Conservation (phyloP, 2,329 filamentous ascomycete species). For the Diaporthe citri region DNA sequence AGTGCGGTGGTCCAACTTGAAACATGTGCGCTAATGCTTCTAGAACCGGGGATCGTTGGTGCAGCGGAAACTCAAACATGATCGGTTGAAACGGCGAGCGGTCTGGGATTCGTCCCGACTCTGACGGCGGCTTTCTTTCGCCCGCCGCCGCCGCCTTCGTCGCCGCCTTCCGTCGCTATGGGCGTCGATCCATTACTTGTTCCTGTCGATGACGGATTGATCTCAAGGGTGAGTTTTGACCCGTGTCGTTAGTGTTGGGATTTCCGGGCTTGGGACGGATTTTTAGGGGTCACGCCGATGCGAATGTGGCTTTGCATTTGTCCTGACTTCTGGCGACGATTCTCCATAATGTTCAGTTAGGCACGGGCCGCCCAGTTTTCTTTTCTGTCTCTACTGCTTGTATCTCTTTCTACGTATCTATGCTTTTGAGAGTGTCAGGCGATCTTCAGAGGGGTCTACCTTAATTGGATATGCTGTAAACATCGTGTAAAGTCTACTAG, state of each 20-base stretch:
- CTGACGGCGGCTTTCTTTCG: not conserved
- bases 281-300: not conserved
- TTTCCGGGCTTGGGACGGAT: not conserved
- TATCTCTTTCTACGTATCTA: not conserved
- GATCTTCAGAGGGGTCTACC: too few species aligned
- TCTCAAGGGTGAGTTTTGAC: not conserved
- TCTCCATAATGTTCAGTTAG: too few species aligned
- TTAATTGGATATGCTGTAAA: not conserved
- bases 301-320: not conserved
- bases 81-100: constrained; percentile 23
- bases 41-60: not conserved
- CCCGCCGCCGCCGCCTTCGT: not conserved
- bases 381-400: not conserved
- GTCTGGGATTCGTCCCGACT: constrained; percentile 29
- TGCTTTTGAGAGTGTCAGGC: not conserved
- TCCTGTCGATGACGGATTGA: too few species aligned
- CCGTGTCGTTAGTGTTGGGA: not conserved
- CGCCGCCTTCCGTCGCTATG: not conserved
- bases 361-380: not conserved
- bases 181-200: not conserved
- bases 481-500: not conserved
- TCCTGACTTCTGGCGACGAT: not conserved
- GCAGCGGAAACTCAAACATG: not conserved
- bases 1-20: not conserved
- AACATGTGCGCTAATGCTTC: not conserved